Conservation (phyloP, 2,329 filamentous ascomycete genomes). For the Emericellopsis atlantica region DNA sequence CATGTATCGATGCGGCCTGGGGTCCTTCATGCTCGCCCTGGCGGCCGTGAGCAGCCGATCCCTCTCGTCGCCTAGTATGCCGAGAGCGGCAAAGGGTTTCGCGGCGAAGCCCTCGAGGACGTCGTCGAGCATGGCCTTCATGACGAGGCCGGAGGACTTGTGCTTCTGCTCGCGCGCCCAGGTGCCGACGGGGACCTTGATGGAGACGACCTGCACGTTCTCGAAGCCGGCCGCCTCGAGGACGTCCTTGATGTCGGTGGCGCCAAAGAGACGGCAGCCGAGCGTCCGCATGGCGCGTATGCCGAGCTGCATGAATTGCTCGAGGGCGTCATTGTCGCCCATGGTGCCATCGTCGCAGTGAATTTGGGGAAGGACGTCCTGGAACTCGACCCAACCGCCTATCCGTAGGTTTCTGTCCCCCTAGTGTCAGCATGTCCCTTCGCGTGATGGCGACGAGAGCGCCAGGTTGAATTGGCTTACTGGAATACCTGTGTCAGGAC, state of each 20-base stretch:
- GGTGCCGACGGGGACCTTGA: conserved; percentile 30
- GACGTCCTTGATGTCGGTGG: conserved; percentile 15
- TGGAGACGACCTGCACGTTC: conserved; percentile 25
- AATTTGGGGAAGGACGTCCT: conserved; percentile 28
- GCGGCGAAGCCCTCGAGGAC: conserved; percentile 27
- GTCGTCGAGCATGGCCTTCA: conserved; percentile 26
- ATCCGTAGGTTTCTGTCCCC: conserved; percentile 22
- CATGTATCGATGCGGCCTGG: conserved; percentile 26
- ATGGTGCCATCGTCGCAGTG: conserved; percentile 31
- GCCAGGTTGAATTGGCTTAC: background rate
- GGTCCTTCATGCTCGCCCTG: conserved; percentile 19
- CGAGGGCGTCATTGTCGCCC: conserved; percentile 22
- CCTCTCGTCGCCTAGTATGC: conserved; percentile 19
- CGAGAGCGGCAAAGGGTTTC: conserved; percentile 25
- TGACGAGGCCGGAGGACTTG: conserved; percentile 28
- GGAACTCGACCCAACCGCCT: conserved; percentile 40
- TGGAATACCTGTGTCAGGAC: background rate
- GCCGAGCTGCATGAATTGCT: conserved; percentile 18
- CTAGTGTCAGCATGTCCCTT: background rate
- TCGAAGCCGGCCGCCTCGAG: conserved; percentile 29
- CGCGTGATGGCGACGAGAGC: background rate
- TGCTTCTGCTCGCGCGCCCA: conserved; percentile 28
- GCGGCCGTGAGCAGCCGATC: conserved; percentile 16
- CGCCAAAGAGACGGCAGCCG: conserved; percentile 23
- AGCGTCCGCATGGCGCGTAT: conserved; percentile 18